Base-by-base conservation (phyloP, 257 asterid species). In the Ocimum tenuiflorum region DNA sequence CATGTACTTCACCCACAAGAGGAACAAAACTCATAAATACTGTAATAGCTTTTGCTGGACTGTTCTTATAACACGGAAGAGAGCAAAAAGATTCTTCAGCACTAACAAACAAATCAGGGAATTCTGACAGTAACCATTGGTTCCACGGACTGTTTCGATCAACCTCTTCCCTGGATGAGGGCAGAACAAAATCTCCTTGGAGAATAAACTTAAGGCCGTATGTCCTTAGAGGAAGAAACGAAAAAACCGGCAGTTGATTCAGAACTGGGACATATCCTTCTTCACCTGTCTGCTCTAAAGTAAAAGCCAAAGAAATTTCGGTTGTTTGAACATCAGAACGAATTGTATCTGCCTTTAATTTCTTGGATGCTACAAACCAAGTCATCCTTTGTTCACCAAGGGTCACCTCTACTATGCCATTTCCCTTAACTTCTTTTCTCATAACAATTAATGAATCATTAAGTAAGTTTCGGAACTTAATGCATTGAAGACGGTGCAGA, bases 111-210 rank as follows among this genome's bases (percentile, higher is more conserved):
- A 94, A 80, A 73, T 77, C 79, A 45, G 99, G 99, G 63, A 89
- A 83, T 73, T 89, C 91, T 17, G 95, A 86, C 43, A 89, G 78
- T 78, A 94, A 77, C 96, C 96, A 90, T 74, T 94, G 99, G 79
- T 94, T 94, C 99, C 96, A 94, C 11, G 96, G 91, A 76, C 95
- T 94, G 75, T 84, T 79, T 46, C 83, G 88, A 73, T 94, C 99
- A 80, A 94, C 96, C 79, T 90, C 99, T 81, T 94, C 99, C 74
- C 99, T 84, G 41, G 99, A 94, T 36, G 99, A 94, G 59, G 99
- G 97, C 83, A 94, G 80, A 75, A 83, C 83, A 82, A 94, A 94
- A 81, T 94, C 96, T 67, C 97, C 99, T 79, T 94, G 99, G 70
- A 94, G 78, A 61, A 94, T 94, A 76, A 94, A 90, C 81, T 82